These are phyloP conservation scores for Debaryomycetaceae sp. DNA, from an alignment of 1,139 yeast species.

Conservation along the genomic window DNA sequence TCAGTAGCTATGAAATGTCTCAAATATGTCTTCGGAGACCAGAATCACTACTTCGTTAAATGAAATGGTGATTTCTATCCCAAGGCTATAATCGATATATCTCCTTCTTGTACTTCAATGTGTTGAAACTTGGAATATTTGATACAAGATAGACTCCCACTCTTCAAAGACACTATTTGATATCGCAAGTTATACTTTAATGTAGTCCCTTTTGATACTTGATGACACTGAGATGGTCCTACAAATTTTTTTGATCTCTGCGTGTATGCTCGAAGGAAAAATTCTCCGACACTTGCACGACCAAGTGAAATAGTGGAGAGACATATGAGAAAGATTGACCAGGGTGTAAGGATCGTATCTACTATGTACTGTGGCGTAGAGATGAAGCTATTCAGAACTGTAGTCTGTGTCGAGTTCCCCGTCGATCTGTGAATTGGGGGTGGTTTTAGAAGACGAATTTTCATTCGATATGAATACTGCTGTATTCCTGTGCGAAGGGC, in stretches of 20 bases:
- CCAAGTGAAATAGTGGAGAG: background rate
- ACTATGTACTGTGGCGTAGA: background rate
- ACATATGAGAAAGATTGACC: too few species aligned
- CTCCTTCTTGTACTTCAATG: background rate
- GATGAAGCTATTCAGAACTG: background rate
- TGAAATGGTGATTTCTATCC: background rate
- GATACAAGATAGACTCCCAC: background rate
- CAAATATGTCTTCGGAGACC: background rate
- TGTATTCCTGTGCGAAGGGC: too few species aligned
- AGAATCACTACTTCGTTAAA: background rate
- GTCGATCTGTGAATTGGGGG: background rate
- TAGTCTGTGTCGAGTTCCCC: constrained; percentile 1
- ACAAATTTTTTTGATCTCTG: constrained; percentile 6
- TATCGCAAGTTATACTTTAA: background rate
- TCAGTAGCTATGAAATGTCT: background rate
- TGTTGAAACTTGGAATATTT: background rate
- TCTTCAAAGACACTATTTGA: background rate
- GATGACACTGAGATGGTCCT: background rate
- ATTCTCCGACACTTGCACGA: constrained; percentile 2
- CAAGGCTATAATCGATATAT: background rate
- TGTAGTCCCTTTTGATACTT: background rate
- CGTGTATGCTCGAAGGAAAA: constrained; percentile 2
- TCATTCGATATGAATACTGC: too few species aligned
- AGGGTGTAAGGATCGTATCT: too few species aligned
- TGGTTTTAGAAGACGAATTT: too few species aligned